Evolutionary conservation across 2,329 filamentous ascomycete genomes (phyloP), one percentile per base, ranked within the genome.

Genomic region (Iodosphaeria phyllophila): DNA sequence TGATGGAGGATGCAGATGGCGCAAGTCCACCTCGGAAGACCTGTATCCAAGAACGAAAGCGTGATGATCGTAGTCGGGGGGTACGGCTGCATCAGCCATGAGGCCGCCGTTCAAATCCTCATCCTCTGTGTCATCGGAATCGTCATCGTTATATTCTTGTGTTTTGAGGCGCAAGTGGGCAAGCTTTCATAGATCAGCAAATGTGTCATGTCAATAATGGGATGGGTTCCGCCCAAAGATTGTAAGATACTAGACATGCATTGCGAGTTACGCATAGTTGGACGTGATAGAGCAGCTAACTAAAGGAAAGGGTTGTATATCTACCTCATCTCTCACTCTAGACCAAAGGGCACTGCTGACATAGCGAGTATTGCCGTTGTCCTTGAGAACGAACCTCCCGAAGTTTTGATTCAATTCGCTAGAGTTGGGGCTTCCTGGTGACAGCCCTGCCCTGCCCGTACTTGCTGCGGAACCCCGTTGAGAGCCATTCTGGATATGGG

Each of bases 261-360:
- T n/a, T n/a, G n/a, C n/a, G n/a, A n/a, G n/a, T n/a, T n/a, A n/a
- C n/a, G n/a, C n/a, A n/a, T n/a, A n/a, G n/a, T 30, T 28, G 21
- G 14, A 15, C 15, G n/a, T 13, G 16, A 15, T 23, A 15, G 18
- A 14, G 10, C 18, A 5, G 6, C 20, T 6, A 16, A 5, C 8
- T 5, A 12, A 3, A 18, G 16, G 7, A n/a, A n/a, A n/a, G n/a
- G n/a, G n/a, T n/a, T n/a, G n/a, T 11, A 11, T n/a, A 35, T 51
- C 27, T 47, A 74, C 71, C 58, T 83, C 75, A 26, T 80, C 76
- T 30, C 72, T 77, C 25, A 84, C 56, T 32, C 66, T 77, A 12
- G 74, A 67, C 74, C 74, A 82, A 39, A 83, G 79, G 5, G 66
- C 73, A 43, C 69, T 78, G 50, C 74, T 79, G 35, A 84, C 67